Percentiles rank a stretch among this genome's conserved stretches.
phyloP scores from a whole-genome alignment of 73 alveolate genomes.

The Uronychia binucleata region DNA sequence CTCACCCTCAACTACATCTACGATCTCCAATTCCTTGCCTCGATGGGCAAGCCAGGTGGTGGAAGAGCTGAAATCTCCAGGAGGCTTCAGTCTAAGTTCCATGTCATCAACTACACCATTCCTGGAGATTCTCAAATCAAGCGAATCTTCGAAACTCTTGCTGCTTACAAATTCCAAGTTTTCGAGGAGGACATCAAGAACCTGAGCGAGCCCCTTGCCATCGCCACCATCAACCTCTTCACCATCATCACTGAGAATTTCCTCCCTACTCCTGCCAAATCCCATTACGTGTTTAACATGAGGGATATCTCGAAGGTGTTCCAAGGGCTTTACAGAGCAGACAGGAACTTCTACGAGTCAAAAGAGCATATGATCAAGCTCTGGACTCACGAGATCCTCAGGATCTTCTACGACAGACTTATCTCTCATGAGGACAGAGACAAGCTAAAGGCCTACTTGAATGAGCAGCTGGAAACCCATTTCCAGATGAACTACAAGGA shows the following conservation, averaged over 20 bases:
- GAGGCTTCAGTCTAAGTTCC: slow-evolving; percentile 77
- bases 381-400: slow-evolving; percentile 98
- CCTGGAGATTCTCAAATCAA: slow-evolving; percentile 85
- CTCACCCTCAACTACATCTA: slow-evolving; percentile 66
- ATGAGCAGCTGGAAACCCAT: slow-evolving; percentile 77
- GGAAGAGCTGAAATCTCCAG: slow-evolving; percentile 92
- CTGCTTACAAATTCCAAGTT: slow-evolving; percentile 75
- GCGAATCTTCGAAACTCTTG: slow-evolving; percentile 81
- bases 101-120: slow-evolving; percentile 72
- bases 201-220: slow-evolving; percentile 77
- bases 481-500: slow-evolving; percentile 82
- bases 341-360: slow-evolving; percentile 70
- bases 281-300: slow-evolving; percentile 94
- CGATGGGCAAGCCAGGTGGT: slow-evolving; percentile 99
- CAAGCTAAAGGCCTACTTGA: slow-evolving; percentile 79
- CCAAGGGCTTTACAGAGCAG: slow-evolving; percentile 86
- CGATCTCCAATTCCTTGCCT: slow-evolving; percentile 89
- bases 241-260: slow-evolving; percentile 78
- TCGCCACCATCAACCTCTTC: slow-evolving; percentile 90
- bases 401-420: slow-evolving; percentile 99
- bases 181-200: slow-evolving; percentile 85
- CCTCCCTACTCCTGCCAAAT: slow-evolving; percentile 94
- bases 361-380: slow-evolving; percentile 86
- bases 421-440: slow-evolving; percentile 96
- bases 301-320: slow-evolving; percentile 95